Percentiles rank a stretch among this genome's conserved stretches.
Conservation (phyloP, 306 rosid species). For the Potentilla sterilis region DNA sequence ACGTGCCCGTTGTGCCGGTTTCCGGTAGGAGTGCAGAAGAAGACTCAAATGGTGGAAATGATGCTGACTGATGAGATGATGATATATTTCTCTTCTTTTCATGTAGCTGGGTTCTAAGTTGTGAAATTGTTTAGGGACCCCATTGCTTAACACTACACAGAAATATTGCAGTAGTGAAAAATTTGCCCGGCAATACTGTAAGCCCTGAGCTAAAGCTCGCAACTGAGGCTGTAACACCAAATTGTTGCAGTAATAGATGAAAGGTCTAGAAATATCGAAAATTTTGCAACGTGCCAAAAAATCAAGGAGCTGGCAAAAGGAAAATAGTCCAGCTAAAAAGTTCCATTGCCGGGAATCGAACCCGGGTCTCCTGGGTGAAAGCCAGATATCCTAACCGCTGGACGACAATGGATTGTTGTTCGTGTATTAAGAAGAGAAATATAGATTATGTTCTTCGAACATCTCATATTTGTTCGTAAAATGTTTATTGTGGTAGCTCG, state of each 20-base stretch:
- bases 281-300: too few species aligned
- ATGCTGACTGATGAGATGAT: slow-evolving; percentile 76
- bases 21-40: slow-evolving; percentile 47
- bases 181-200: background rate
- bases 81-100: slow-evolving; percentile 90
- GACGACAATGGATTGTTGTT: slow-evolving; percentile 49
- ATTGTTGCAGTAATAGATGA: background rate
- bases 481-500: too few species aligned
- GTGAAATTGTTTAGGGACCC: background rate
- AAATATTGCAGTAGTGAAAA: background rate
- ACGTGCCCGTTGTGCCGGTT: slow-evolving; percentile 85
- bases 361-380: slow-evolving; percentile 85
- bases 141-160: background rate
- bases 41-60: slow-evolving; percentile 37
- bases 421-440: too few species aligned
- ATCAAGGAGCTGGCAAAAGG: too few species aligned
- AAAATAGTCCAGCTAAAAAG: background rate
- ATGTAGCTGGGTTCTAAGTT: slow-evolving; percentile 65
- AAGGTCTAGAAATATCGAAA: background rate
- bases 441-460: too few species aligned
- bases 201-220: background rate
- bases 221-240: background rate
- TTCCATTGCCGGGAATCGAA: slow-evolving; percentile 77
- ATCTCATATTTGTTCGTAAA: too few species aligned
- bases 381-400: slow-evolving; percentile 89